A percentile compares a stretch with the other conserved stretches of the same genome.
These are phyloP conservation scores for Lipomyces oligophaga DNA, from an alignment of 805 yeast species.

Conservation along the genomic window DNA sequence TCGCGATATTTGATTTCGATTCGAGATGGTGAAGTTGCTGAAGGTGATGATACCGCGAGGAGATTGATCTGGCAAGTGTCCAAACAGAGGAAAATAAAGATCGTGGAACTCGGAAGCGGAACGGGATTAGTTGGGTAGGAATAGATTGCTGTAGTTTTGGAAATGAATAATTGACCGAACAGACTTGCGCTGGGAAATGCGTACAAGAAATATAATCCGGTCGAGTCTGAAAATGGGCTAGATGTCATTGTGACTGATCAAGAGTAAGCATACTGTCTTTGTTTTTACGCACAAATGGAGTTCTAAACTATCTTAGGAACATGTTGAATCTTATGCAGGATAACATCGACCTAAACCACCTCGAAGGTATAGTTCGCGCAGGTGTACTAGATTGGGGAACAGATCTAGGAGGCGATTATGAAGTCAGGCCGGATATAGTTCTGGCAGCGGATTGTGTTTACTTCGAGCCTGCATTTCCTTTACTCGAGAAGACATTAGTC, in stretches of 20 bases:
- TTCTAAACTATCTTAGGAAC: slow-evolving; percentile 29
- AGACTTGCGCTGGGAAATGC: slow-evolving; percentile 37
- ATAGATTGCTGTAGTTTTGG: not conserved
- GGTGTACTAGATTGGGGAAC: slow-evolving; percentile 48
- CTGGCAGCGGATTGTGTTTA: slow-evolving; percentile 62
- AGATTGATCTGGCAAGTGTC: slow-evolving; percentile 12
- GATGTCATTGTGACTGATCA: slow-evolving; percentile 51
- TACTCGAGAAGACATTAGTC: slow-evolving; percentile 48
- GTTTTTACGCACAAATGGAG: not conserved
- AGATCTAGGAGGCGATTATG: slow-evolving; percentile 40
- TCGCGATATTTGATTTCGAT: slow-evolving; percentile 44
- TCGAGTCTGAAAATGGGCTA: slow-evolving; percentile 31
- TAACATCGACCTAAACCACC: slow-evolving; percentile 44
- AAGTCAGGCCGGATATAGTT: slow-evolving; percentile 43
- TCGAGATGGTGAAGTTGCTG: slow-evolving; percentile 11
- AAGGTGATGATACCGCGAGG: too few species aligned
- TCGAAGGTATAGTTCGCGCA: slow-evolving; percentile 42
- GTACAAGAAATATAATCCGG: slow-evolving; percentile 20
- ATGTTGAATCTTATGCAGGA: slow-evolving; percentile 47
- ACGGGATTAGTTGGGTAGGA: slow-evolving; percentile 53
- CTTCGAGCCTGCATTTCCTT: slow-evolving; percentile 51
- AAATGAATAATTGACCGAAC: not conserved
- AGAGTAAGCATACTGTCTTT: slow-evolving; percentile 30
- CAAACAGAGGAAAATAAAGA: slow-evolving; percentile 27
- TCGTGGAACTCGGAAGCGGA: slow-evolving; percentile 56